phyloP scores from a whole-genome alignment of 139 green algal species.

The Eudorina sp. region DNA sequence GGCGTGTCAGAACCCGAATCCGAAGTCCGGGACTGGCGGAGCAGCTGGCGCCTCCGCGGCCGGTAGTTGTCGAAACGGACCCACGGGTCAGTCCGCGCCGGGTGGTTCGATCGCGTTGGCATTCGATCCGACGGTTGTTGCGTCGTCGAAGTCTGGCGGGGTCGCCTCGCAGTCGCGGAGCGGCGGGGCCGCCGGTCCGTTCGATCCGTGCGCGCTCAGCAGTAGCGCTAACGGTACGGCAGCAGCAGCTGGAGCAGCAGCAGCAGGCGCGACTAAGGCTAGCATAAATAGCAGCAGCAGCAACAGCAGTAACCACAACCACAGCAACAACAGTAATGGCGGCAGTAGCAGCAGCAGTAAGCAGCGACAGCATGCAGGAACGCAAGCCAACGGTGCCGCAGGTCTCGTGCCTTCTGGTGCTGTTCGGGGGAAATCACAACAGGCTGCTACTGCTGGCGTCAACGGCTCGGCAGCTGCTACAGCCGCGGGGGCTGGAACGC shows the following conservation, averaged over 20 bases:
- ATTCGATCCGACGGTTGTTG: neutral
- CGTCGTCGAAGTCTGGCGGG: neutral
- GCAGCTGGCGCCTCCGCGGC: neutral
- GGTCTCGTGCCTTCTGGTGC: too few relatives aligned
- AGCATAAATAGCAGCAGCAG: conserved; percentile 14
- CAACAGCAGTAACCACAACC: too few relatives aligned
- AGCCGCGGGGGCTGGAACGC: too few relatives aligned
- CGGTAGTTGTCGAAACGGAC: neutral
- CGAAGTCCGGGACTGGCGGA: neutral
- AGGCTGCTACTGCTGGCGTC: too few relatives aligned
- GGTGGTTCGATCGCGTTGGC: too few relatives aligned
- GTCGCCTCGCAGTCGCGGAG: neutral
- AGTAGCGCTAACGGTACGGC: neutral
- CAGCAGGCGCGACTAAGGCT: neutral
- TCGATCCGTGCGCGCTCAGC: too few relatives aligned
- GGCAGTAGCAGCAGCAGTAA: conserved; percentile 8
- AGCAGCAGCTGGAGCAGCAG: neutral
- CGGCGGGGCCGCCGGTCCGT: neutral
- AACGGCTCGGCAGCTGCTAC: too few relatives aligned
- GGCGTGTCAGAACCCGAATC: neutral
- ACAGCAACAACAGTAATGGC: too few relatives aligned
- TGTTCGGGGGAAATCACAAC: too few relatives aligned
- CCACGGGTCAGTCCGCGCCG: neutral
- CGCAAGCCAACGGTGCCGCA: too few relatives aligned
- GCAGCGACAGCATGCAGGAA: neutral